Base-by-base conservation (phyloP, 768 basidiomycete genomes). In the Mycena metata region DNA sequence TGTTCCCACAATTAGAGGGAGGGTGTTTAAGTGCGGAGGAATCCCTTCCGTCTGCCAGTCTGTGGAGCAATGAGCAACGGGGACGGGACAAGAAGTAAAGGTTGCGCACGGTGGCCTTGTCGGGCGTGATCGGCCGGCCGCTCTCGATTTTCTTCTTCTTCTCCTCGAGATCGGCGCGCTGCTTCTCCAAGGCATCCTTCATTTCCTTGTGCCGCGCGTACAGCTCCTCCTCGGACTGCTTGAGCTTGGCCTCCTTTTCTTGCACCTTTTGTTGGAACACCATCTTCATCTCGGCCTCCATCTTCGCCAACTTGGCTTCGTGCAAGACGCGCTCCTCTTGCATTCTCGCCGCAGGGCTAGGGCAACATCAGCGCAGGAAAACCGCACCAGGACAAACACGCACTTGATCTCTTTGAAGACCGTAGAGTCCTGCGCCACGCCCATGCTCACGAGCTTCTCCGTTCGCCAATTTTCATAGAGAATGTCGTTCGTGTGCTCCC, bases 261-360 rank as follows among this genome's bases (percentile, higher is more conserved):
- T 96, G 95, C 62, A 99, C 98, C 81, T 99, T 99, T 83, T 99
- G 98, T 79, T 96, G 96, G 96, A 99, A 99, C 75, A 99, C 98
- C 95, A 97, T 96, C 90, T 98, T 99, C 98, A 99, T 99, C 87
- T 99, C 98, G 63, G 96, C 94, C 84, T 99, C 98, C 92, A 98
- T 98, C 90, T 99, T 99, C 63, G 95, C 89, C 61, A 99, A 89
- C 81, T 99, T 99, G 73, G 94, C 93, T 83, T 99, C 97, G 82
- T 99, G 97, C 77, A 98, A 81, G 59, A 95, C 86, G 64, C 98
- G 94, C 78, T 99, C 98, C 78, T 99, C 98, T 71, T 96, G 96
- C 83, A 95, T 89, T 81, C 96, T 93, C 66, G 93, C 94, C 55
- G 96, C 96, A 69, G 98, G 98, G 82, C 97, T 99, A 74, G 2